Base-by-base conservation (phyloP, 345 rosid species). In the Gossypium bickii region DNA sequence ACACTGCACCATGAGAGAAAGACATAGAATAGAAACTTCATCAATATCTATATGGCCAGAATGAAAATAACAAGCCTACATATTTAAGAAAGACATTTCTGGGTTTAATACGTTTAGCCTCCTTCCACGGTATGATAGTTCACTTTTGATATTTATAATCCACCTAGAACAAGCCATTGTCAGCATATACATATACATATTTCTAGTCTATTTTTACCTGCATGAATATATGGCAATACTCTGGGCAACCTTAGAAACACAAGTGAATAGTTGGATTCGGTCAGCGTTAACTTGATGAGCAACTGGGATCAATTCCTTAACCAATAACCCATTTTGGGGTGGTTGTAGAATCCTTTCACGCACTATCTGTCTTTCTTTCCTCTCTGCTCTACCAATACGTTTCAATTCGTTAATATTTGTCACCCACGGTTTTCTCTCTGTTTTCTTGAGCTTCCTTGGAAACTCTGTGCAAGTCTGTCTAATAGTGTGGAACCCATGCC, bases 341-440 rank as follows among this genome's bases (percentile, higher is more conserved):
- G 90, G 83, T 63, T 47, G 65, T 70, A 87, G 70, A 76, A 77
- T 55, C 78, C 74, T 68, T 78, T 87, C 87, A 66, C 74, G 75
- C 34, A 56, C 85, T 12, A 69, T 61, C 78, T 81, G 85, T 77
- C 72, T 80, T 43, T 74, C 79, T 76, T 73, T 80, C 74, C 74
- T 82, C 34, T 64, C 83, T 16, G 9, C 8, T 74, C 86, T 76
- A 52, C 80, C 90, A 63, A 70, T 75, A 1, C 82, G 83, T 75
- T 87, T 87, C 67, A 85, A 85, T 59, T 81, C 78, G 43, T 70
- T 87, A 74, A 87, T 72, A 22, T 79, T 63, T 0, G 85, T 87
- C 45, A 84, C 88, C 90, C 77, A 77, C 4, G 87, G 88, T 43
- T 87, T 87, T 74, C 83, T 67, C 81, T 87, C 88, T 44, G 74